A percentile compares a stretch with the other conserved stretches of the same genome.
phyloP scores from a whole-genome alignment of 2,329 filamentous ascomycete genomes.

The Aureobasidium vineae region DNA sequence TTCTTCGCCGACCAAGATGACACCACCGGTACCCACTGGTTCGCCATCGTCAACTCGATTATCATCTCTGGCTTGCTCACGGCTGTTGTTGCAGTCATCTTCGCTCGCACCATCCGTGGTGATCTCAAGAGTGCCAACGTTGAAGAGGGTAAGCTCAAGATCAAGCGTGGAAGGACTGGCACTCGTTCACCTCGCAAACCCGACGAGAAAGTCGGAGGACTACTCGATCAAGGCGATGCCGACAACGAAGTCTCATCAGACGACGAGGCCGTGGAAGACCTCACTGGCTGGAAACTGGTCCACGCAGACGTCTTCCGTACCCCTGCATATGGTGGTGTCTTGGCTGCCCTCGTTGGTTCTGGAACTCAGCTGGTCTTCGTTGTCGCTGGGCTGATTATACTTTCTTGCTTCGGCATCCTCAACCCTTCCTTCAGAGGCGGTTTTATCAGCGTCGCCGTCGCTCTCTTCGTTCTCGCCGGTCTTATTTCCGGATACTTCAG shows the following conservation, averaged over 20 bases:
- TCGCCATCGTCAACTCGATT: constrained; percentile 83
- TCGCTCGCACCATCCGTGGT: constrained; percentile 72
- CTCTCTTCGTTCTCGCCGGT: constrained; percentile 79
- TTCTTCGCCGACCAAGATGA: constrained; percentile 89
- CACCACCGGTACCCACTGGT: constrained; percentile 77
- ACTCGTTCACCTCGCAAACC: constrained; percentile 44
- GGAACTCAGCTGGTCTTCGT: constrained; percentile 86
- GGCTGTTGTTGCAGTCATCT: constrained; percentile 75
- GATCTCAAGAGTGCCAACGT: constrained; percentile 66
- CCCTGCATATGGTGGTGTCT: constrained; percentile 66
- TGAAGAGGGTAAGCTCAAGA: constrained; percentile 65
- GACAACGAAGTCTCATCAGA: constrained; percentile 49
- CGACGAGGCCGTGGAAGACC: constrained; percentile 72
- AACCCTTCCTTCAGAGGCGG: constrained; percentile 89
- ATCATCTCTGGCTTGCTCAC: constrained; percentile 78
- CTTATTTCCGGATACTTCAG: constrained; percentile 87
- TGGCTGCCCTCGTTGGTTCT: constrained; percentile 79
- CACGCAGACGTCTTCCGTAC: constrained; percentile 85
- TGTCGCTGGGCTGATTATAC: constrained; percentile 66
- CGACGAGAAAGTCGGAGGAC: constrained; percentile 58
- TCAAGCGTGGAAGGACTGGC: constrained; percentile 38
- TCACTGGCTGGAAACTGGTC: constrained; percentile 83
- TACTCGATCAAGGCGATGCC: constrained; percentile 54
- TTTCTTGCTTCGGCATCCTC: constrained; percentile 70
- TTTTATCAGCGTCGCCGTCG: constrained; percentile 79